Percentiles rank a stretch among this genome's conserved stretches.
These are phyloP conservation scores for Onygena corvina DNA, from an alignment of 2,329 filamentous ascomycete species.

Conservation along the genomic window DNA sequence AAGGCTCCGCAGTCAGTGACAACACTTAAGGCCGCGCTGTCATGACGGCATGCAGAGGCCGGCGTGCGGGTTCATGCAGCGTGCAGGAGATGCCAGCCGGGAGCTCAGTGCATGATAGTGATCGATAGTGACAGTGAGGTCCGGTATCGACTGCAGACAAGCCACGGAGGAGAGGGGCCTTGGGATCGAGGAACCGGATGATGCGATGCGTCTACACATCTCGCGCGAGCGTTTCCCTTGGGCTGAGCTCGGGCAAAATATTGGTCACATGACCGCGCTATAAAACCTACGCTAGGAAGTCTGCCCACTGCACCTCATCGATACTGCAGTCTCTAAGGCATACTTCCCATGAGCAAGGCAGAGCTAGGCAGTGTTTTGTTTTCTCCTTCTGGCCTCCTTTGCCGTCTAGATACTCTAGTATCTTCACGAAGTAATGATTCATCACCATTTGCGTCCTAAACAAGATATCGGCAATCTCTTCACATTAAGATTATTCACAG, in stretches of 20 bases:
- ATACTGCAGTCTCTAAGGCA: too few species aligned
- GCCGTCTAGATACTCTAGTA: too few species aligned
- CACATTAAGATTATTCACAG: too few species aligned
- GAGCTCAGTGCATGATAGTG: not conserved
- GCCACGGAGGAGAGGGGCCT: not conserved
- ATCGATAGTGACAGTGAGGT: not conserved
- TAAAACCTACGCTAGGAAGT: too few species aligned
- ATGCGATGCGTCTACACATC: not conserved
- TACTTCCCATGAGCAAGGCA: too few species aligned
- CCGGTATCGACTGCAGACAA: not conserved
- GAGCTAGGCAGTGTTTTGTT: too few species aligned
- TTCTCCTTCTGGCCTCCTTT: too few species aligned
- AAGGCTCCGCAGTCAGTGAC: constrained; percentile 1
- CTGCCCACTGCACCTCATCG: too few species aligned
- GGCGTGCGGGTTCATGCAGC: not conserved
- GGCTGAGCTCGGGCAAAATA: not conserved
- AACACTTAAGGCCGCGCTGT: constrained; percentile 1
- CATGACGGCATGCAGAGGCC: constrained; percentile 1
- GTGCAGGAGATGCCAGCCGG: not conserved
- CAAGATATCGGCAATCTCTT: too few species aligned
- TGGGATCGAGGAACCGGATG: too few species aligned
- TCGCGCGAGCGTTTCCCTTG: not conserved
- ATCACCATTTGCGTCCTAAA: too few species aligned
- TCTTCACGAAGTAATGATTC: too few species aligned
- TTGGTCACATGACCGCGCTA: not conserved